These are phyloP conservation scores for Rhizophagus prolifer DNA, from an alignment of 192 early-diverging fungal species.

Conservation along the genomic window DNA sequence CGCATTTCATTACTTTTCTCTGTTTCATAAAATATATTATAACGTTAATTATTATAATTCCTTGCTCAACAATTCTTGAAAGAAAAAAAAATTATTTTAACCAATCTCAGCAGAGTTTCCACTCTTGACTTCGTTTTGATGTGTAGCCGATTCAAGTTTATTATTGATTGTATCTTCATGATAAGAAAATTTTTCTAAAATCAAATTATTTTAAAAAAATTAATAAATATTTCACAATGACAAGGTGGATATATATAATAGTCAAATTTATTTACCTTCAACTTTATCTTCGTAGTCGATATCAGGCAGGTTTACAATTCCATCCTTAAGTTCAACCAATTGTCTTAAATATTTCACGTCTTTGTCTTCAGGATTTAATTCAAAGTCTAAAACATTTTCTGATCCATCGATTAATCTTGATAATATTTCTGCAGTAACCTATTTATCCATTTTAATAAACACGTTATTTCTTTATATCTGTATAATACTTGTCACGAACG, in stretches of 20 bases:
- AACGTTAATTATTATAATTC: not conserved
- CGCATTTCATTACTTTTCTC: not conserved
- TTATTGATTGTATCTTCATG: not conserved
- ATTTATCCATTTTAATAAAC: not conserved
- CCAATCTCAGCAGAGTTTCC: not conserved
- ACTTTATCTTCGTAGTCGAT: not conserved
- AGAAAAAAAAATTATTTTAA: not conserved
- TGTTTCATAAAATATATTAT: not conserved
- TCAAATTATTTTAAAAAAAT: not conserved
- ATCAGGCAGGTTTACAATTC: not conserved
- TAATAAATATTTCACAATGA: not conserved
- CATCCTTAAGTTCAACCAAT: constrained; percentile 20
- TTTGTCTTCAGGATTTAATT: constrained; percentile 14
- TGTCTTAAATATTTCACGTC: not conserved
- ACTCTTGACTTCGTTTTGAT: not conserved
- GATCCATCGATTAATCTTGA: constrained; percentile 23
- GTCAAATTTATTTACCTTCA: not conserved
- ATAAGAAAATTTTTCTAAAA: not conserved
- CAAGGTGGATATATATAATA: not conserved
- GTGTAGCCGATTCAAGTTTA: not conserved
- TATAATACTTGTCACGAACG: not conserved
- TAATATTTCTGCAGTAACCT: constrained; percentile 26
- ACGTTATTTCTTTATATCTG: too few relatives aligned
- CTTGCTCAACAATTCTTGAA: not conserved
- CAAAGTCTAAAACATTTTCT: constrained; percentile 23